Conservation (phyloP, 257 asterid genomes). For the Lycium ferocissimum region DNA sequence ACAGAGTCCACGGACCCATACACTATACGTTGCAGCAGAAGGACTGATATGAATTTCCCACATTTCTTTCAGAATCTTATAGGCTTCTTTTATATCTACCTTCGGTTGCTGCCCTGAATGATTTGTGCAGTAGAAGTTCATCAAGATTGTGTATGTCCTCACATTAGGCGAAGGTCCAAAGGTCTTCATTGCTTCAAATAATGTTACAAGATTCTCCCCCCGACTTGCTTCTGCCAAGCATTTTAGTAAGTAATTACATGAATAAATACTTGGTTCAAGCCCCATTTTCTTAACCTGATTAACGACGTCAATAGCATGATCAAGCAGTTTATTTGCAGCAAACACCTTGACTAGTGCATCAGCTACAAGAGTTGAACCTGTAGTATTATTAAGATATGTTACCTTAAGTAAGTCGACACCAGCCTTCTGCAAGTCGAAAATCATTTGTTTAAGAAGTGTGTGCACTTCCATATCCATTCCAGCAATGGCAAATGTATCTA, state of each 20-base stretch:
- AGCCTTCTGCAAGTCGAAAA: slow-evolving; percentile 45
- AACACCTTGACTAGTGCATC: slow-evolving; percentile 63
- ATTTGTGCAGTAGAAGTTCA: slow-evolving; percentile 55
- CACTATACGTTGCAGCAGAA: slow-evolving; percentile 57
- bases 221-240: slow-evolving; percentile 54
- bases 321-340: slow-evolving; percentile 57
- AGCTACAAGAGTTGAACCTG: slow-evolving; percentile 38
- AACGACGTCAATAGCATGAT: slow-evolving; percentile 52
- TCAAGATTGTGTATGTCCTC: slow-evolving; percentile 59
- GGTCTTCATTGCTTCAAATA: slow-evolving; percentile 57
- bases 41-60: slow-evolving; percentile 48
- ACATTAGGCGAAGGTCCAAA: slow-evolving; percentile 69
- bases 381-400: slow-evolving; percentile 42
- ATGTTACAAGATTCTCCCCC: slow-evolving; percentile 38
- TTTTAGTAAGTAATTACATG: slow-evolving; percentile 74
- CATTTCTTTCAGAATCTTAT: slow-evolving; percentile 59
- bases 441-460: slow-evolving; percentile 58
- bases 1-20: slow-evolving; percentile 62
- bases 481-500: slow-evolving; percentile 57
- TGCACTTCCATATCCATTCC: slow-evolving; percentile 56
- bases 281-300: slow-evolving; percentile 49
- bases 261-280: slow-evolving; percentile 47
- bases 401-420: slow-evolving; percentile 49
- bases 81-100: slow-evolving; percentile 50
- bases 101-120: slow-evolving; percentile 28